These are phyloP conservation scores for Triticum dicoccoides DNA, from an alignment of 176 grass and related monocot genomes.

Conservation along the genomic window DNA sequence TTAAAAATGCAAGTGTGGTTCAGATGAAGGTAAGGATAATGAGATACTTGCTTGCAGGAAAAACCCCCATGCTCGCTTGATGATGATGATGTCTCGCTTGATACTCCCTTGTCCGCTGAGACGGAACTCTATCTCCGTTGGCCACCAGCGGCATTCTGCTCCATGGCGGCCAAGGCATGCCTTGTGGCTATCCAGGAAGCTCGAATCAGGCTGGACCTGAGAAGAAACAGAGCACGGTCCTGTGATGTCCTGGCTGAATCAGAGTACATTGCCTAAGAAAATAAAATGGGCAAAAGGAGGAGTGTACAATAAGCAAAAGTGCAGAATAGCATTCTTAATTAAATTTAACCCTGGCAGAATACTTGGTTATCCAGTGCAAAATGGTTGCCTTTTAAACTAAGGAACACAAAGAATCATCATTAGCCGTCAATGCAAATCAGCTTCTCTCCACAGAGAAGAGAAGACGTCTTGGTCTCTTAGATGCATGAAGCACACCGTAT, in stretches of 20 bases:
- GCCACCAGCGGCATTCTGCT: neutral
- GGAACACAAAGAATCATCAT: neutral
- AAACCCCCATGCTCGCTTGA: no score
- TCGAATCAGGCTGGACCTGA: no score
- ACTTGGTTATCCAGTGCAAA: neutral
- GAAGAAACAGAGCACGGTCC: no score
- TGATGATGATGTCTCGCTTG: neutral
- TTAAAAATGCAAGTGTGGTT: no score
- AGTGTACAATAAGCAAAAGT: neutral
- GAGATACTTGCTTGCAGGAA: no score
- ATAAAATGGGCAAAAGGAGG: neutral
- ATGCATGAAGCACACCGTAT: neutral
- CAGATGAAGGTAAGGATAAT: no score
- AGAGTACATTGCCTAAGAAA: neutral
- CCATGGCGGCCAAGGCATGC: neutral
- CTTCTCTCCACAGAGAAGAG: constrained; percentile 16
- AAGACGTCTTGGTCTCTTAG: neutral
- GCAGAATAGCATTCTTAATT: neutral
- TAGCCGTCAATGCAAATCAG: neutral
- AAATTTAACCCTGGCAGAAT: neutral
- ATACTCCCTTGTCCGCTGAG: neutral
- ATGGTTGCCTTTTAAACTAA: neutral
- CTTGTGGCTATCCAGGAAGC: no score
- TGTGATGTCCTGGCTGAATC: no score
- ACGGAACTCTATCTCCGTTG: neutral